These are phyloP conservation scores for Dioszegia hungarica DNA, from an alignment of 768 basidiomycete genomes.

Conservation along the genomic window DNA sequence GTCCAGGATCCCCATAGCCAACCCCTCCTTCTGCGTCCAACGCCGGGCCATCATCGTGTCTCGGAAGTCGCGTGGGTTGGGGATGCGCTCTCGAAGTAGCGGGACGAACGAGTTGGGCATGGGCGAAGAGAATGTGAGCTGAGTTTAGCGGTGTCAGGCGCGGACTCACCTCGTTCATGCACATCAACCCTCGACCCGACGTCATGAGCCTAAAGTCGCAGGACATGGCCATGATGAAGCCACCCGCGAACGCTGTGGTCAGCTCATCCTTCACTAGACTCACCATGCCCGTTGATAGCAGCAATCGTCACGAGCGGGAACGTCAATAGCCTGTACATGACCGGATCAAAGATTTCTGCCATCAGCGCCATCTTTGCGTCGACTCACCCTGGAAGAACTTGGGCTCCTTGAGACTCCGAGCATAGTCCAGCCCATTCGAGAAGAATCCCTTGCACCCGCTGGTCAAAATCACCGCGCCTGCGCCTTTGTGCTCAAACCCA, in stretches of 20 bases:
- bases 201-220: conserved; percentile 90
- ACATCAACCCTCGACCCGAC: conserved; percentile 77
- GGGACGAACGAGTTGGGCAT: conserved; percentile 69
- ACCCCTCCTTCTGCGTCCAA: conserved; percentile 68
- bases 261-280: conserved; percentile 11
- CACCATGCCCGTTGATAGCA: conserved; percentile 48
- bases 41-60: conserved; percentile 73
- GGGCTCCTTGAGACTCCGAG: conserved; percentile 41
- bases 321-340: conserved; percentile 62
- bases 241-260: conserved; percentile 68
- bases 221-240: conserved; percentile 68
- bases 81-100: conserved; percentile 62
- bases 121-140: conserved; percentile 71
- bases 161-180: conserved; percentile 77
- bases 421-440: conserved; percentile 49
- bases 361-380: neutral
- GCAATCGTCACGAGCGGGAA: conserved; percentile 38
- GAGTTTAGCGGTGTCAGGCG: neutral
- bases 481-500: conserved; percentile 16
- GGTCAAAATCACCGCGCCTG: conserved; percentile 45
- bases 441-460: conserved; percentile 45
- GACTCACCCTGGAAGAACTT: conserved; percentile 46
- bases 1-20: conserved; percentile 65
- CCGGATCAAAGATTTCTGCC: conserved; percentile 68
- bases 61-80: conserved; percentile 58